Evolutionary conservation across 768 basidiomycete genomes (phyloP), one percentile per base, ranked within the genome.

Genomic region (Arthromyces matolae): DNA sequence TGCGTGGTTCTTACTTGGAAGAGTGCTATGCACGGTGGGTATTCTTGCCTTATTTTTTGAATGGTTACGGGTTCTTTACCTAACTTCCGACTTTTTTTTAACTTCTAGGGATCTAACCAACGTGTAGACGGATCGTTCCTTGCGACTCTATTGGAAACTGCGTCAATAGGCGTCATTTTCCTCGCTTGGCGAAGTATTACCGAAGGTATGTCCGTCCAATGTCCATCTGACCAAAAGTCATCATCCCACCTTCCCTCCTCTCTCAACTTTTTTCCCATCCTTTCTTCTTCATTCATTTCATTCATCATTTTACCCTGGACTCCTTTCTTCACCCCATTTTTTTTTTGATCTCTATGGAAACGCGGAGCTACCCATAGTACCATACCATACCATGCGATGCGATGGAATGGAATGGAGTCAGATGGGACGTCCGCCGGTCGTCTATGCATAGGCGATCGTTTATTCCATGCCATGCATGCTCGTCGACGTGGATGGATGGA

Each of bases 51-150:
- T 12, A 1, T 4, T 20, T 10, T 16, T 34, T 19, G n/a, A n/a
- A n/a, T n/a, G n/a, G n/a, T 13, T 16, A 5, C 12, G 20, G 28
- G 32, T 39, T 47, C 16, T 6, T 33, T 31, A 36, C 20, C 45
- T 41, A 13, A n/a, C 45, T 38, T 3, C 9, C 18, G 24, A 40
- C 25, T 5, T 25, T 28, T 42, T 25, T 2, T 7, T 41, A 47
- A 27, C 31, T n/a, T 32, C 27, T 45, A 86, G 80, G 81, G 79
- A 19, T 73, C 90, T 14, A 71, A 77, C 47, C 64, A 67, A 24
- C 87, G 83, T 63, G 70, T 96, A 16, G 95, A 97, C 66, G 90
- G 89, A 4, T 83, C 86, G 3, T 95, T 96, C 64, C 63, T 96
- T 20, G 86, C 89, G 1, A 94, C 94, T 0, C 43, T 93, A 4